Conservation (phyloP, 2,329 filamentous ascomycete genomes). For the Cercospora zeae-maydis region DNA sequence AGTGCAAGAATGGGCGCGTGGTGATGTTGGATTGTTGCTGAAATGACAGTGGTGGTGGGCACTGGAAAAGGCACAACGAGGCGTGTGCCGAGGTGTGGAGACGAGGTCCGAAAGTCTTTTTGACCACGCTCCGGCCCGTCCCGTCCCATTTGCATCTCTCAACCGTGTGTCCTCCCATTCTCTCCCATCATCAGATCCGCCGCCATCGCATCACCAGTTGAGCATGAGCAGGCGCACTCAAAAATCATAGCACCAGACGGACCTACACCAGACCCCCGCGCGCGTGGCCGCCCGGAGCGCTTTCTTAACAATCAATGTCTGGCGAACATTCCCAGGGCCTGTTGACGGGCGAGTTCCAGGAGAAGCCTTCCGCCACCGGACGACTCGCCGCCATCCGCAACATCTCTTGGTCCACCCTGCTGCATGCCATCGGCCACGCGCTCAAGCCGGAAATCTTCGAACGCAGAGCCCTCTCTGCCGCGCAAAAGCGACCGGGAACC, state of each 20-base stretch:
- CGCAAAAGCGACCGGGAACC: slow-evolving; percentile 15
- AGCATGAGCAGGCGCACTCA: background rate
- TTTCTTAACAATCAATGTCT: background rate
- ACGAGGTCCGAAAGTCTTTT: background rate
- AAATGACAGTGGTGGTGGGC: too few relatives aligned
- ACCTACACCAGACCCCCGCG: background rate
- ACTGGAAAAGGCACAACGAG: too few relatives aligned
- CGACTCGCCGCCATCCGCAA: slow-evolving; percentile 1
- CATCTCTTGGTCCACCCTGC: slow-evolving; percentile 4
- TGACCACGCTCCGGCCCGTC: background rate
- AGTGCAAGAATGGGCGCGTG: too few relatives aligned
- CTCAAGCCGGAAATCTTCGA: slow-evolving; percentile 21
- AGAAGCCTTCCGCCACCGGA: slow-evolving; percentile 5
- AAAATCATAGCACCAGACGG: background rate
- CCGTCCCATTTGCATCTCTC: slow-evolving; percentile 1
- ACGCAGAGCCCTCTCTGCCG: slow-evolving; percentile 4
- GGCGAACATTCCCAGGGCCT: slow-evolving; percentile 9
- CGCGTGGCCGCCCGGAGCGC: background rate
- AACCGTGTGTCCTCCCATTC: background rate
- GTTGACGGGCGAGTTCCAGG: slow-evolving; percentile 9
- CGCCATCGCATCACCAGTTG: background rate
- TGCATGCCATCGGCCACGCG: background rate
- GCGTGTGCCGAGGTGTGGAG: slow-evolving; percentile 3
- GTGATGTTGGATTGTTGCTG: too few relatives aligned
- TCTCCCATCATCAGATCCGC: background rate